Base-by-base conservation (phyloP, 179 eudicot genomes). In the Camellia oleifera region DNA sequence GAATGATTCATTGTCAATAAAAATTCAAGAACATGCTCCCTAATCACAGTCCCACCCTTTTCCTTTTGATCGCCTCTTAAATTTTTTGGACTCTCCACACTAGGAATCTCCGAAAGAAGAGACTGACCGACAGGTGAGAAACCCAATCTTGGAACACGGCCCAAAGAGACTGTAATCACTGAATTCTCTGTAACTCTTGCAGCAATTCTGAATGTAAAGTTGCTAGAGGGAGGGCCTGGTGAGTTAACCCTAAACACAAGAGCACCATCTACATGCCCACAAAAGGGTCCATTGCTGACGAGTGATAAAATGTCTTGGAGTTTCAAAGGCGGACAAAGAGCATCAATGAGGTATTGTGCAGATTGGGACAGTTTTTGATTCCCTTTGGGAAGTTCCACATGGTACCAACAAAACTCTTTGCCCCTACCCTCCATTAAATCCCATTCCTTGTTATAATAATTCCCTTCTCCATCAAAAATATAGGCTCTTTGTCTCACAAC, bases 331-430 rank as follows among this genome's bases (percentile, higher is more conserved):
- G 99, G 99, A 74, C 98, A 96, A 76, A 96, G 94, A 40, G 84
- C 88, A 80, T 92, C 93, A 79, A 96, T 96, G 4, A 96, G 91
- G 76, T 87, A 88, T 76, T 94, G 93, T 18, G 99, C 99, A 11
- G 92, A 94, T 72, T 92, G 87, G 0, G 97, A 88, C 0, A 96
- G 89, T 61, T 91, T 94, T 48, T 92, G 92, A 69, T 92, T 92
- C 45, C 88, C 96, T 82, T 88, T 96, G 0, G 98, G 98, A 65
- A 96, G 89, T 82, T 96, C 97, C 0, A 94, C 91, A 85, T 96
- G 99, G 81, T 94, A 96, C 99, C 99, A 96, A 86, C 99, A 96
- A 74, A 96, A 96, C 52, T 96, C 97, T 82, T 85, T 90, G 63
- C 91, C 97, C 72, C 75, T 82, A 61, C 98, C 98, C 84, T 92